Evolutionary conservation across 2,329 filamentous ascomycete species (phyloP).

Genomic region (Sporothrix pseudoabietina): DNA sequence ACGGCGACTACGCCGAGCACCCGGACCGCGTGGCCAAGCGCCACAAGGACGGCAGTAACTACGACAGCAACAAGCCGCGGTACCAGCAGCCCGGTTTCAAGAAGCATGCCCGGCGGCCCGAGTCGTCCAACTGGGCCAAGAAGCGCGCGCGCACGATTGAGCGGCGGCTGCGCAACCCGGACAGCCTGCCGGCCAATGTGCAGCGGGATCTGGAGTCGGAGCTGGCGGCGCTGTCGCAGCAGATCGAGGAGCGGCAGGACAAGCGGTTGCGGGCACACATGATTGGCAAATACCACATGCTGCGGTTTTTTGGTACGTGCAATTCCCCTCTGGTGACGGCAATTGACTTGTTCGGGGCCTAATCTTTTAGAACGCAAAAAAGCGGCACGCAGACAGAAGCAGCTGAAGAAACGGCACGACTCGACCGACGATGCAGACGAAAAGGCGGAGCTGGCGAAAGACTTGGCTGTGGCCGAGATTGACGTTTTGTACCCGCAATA

Average conservation of each 20-base stretch:
- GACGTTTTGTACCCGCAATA: constrained; percentile 75
- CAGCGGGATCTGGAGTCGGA: constrained; percentile 72
- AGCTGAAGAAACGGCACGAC: constrained; percentile 61
- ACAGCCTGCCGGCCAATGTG: constrained; percentile 67
- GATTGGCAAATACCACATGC: constrained; percentile 80
- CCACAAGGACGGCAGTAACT: constrained; percentile 4
- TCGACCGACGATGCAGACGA: constrained; percentile 55
- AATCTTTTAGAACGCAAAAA: constrained; percentile 66
- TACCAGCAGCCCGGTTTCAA: constrained; percentile 38
- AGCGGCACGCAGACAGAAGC: constrained; percentile 66
- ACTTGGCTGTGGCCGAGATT: constrained; percentile 70
- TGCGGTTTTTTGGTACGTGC: constrained; percentile 75
- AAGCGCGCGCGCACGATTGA: constrained; percentile 71
- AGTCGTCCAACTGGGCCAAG: constrained; percentile 64
- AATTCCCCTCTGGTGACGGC: neutral
- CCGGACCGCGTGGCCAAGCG: constrained; percentile 34
- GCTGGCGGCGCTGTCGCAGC: constrained; percentile 65
- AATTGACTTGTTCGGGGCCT: neutral
- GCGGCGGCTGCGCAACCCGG: constrained; percentile 60
- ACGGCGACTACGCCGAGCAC: constrained; percentile 35
- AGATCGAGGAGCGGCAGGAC: constrained; percentile 60
- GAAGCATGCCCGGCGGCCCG: constrained; percentile 49
- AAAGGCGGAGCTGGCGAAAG: constrained; percentile 52
- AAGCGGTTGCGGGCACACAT: constrained; percentile 67
- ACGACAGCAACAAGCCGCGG: constrained; percentile 25